Conservation (phyloP, 2,329 filamentous ascomycete genomes). For the Xylaria sp. region DNA sequence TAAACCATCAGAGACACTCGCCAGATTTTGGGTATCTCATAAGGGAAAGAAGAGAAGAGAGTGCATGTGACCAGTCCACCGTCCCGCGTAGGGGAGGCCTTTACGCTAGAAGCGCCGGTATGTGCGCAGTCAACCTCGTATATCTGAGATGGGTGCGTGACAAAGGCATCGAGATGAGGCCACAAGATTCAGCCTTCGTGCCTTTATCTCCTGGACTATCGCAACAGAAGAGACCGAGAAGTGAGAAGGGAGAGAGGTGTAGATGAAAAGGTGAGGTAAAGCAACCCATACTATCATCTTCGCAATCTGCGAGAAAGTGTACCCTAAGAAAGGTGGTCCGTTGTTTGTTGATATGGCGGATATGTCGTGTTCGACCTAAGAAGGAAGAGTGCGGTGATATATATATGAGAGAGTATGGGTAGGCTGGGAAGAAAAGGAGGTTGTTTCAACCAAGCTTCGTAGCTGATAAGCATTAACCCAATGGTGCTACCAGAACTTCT, state of each 20-base stretch:
- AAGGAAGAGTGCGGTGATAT: not conserved
- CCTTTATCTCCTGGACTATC: not conserved
- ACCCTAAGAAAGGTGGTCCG: not conserved
- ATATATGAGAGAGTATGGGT: too few relatives aligned
- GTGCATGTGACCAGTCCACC: not conserved
- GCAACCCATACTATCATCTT: not conserved
- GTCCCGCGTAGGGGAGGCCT: too few relatives aligned
- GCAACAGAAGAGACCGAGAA: not conserved
- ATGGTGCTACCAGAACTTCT: slow-evolving; percentile 30
- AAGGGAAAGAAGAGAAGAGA: not conserved
- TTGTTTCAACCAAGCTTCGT: too few relatives aligned
- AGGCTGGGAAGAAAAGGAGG: not conserved
- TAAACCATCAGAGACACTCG: not conserved
- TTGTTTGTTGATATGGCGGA: not conserved
- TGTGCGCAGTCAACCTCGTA: not conserved
- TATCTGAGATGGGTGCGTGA: not conserved
- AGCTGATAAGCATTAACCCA: not conserved
- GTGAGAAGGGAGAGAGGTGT: not conserved
- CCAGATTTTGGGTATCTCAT: not conserved
- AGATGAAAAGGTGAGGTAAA: not conserved
- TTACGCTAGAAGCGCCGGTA: not conserved
- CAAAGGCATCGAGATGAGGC: not conserved
- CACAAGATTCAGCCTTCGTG: not conserved
- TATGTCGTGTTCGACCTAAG: not conserved
- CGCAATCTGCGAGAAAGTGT: not conserved